Evolutionary conservation across 2,329 filamentous ascomycete species (phyloP), one percentile per base, ranked within the genome.

Genomic region (Diplocarpon rosae): DNA sequence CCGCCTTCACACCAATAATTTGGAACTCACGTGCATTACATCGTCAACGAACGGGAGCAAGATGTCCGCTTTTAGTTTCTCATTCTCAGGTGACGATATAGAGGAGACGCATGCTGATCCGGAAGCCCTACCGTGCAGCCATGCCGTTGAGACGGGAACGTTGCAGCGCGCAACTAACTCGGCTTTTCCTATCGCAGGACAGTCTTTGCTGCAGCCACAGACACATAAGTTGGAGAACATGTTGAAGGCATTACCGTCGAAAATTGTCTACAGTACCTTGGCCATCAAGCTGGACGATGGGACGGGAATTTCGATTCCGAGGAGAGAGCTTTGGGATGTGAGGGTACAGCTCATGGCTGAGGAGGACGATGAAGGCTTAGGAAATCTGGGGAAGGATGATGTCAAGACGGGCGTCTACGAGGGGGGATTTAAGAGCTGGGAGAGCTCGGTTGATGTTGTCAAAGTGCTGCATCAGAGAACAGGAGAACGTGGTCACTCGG

Each of bases 381-480:
- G 73, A 7, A 65, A 66, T 1, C 67, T 86, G 30, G 80, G 77
- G 32, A 71, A 73, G 50, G 78, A 84, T 51, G 85, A 92, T 63
- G 80, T 92, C 52, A 83, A 79, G 62, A 84, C 83, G 44, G 85
- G 85, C 41, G 76, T 90, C 48, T 92, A 92, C 64, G 85, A 92
- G 65, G 85, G 85, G 45, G 85, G 85, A 17, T 88, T 90, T 68
- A 92, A 92, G 68, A 89, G 83, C 57, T 92, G 85, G 85, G 85
- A 92, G 66, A 89, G 85, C 65, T 86, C 82, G 48, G 70, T 88
- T 42, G 85, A 92, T 60, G 69, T 92, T 14, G 83, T 85, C 40
- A 84, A 79, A 59, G 76, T 83, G 15, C 35, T 58, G 32, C 38
- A 49, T 32, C 41, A 40, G 34, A 50, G 52, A 36, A 42, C 40